Percentiles rank a stretch among this genome's conserved stretches.
These are phyloP conservation scores for Leccinum variicolor DNA, from an alignment of 768 basidiomycete species.

Conservation along the genomic window DNA sequence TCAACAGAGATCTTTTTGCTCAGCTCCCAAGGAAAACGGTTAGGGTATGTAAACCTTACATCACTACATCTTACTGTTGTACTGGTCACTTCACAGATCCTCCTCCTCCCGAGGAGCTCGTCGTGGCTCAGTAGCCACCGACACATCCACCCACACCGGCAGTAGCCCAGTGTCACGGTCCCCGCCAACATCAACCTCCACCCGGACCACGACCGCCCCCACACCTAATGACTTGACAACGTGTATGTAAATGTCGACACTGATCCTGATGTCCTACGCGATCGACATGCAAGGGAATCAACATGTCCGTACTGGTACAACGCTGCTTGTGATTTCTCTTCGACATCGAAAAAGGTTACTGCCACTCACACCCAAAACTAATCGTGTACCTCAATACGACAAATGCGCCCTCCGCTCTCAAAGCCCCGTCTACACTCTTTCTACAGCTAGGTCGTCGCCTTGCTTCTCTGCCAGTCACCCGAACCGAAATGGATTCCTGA, in stretches of 20 bases:
- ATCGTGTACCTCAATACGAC: not conserved
- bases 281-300: slow-evolving; percentile 1
- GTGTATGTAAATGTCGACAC: slow-evolving; percentile 26
- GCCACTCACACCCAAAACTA: not conserved
- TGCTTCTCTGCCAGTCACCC: too few species aligned
- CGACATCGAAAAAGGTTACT: slow-evolving; percentile 1
- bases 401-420: slow-evolving; percentile 9
- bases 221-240: slow-evolving; percentile 14
- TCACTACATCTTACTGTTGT: not conserved
- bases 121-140: slow-evolving; percentile 6
- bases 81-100: slow-evolving; percentile 16
- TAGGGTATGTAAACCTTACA: slow-evolving; percentile 54
- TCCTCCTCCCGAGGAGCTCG: slow-evolving; percentile 12
- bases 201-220: slow-evolving; percentile 6
- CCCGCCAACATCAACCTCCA: slow-evolving; percentile 10
- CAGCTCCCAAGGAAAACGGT: slow-evolving; percentile 46
- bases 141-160: slow-evolving; percentile 8
- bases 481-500: too few species aligned
- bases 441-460: too few species aligned
- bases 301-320: not conserved
- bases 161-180: slow-evolving; percentile 16
- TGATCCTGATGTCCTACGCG: slow-evolving; percentile 26
- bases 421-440: not conserved
- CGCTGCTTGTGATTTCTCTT: not conserved
- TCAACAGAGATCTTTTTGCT: slow-evolving; percentile 59